Base-by-base conservation (phyloP, 768 basidiomycete genomes). In the Imleria badia region DNA sequence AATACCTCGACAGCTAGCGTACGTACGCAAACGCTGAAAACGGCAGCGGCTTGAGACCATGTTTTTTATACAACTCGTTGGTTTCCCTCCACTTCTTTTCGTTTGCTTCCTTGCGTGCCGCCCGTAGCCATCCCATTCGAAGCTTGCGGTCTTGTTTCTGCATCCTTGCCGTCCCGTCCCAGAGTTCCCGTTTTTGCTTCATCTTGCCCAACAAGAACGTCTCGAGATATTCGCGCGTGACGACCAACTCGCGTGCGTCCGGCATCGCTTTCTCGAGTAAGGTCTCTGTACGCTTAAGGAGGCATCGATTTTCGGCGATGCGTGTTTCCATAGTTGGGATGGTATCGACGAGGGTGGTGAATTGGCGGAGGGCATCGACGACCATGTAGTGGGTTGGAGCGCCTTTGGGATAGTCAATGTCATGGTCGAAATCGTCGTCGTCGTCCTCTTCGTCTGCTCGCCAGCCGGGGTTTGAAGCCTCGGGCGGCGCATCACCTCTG, bases 91-190 rank as follows among this genome's bases (percentile, higher is more conserved):
- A 72, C 30, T 11, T 56, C 48, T 51, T 60, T 36, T 63, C 51
- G n/a, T 41, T 54, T 19, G 46, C 58, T 20, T 52, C 53, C 40
- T 48, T 65, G 52, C 69, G 62, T 51, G 58, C 57, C 13, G 52
- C 51, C 5, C 63, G 56, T 30, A 71, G 17, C 64, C 66, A 69
- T 34, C 49, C 63, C 54, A 67, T 60, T 42, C 69, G 51, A 5
- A 55, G 11, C 41, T 70, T 71, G 39, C 67, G 55, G 5, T 51
- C 36, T 17, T 44, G 20, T 41, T 64, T 69, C 17, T 49, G 40
- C 65, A 72, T 58, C 45, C 5, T 58, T 0, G 55, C 67, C 9
- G 67, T 69, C n/a, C 71, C 69, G 31, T 71, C 71, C 63, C 63
- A 72, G 5, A 69, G 51, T n/a, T 71, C 69, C 5, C 47, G 53